Evolutionary conservation across 345 rosid species (phyloP).

Genomic region (Cardiospermum halicacabum): DNA sequence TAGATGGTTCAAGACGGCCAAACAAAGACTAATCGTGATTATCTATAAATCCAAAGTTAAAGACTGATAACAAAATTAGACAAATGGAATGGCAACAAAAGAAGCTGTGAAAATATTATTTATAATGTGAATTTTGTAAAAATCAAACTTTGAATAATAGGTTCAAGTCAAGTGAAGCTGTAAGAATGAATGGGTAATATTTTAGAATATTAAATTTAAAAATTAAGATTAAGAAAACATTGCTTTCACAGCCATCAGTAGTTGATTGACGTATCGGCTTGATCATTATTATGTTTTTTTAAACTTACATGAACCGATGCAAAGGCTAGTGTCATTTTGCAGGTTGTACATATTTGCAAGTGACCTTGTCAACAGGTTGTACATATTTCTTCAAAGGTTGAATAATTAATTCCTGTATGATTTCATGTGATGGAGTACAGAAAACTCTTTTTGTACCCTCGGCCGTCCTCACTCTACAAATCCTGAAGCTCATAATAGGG

Average conservation of each 20-base stretch:
- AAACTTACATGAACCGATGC: background rate
- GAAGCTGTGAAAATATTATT: no score
- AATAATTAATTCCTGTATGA: background rate
- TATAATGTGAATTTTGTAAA: background rate
- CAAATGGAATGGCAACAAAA: slow-evolving; percentile 43
- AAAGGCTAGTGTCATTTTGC: slow-evolving; percentile 10
- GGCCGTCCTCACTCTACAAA: background rate
- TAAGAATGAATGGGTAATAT: background rate
- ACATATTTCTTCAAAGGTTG: background rate
- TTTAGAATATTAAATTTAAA: background rate
- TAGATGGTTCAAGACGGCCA: slow-evolving; percentile 29
- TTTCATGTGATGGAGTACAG: background rate
- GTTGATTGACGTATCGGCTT: slow-evolving; percentile 13
- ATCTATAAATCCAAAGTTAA: background rate
- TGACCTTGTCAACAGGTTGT: slow-evolving; percentile 10
- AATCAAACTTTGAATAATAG: background rate
- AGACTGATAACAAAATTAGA: slow-evolving; percentile 15
- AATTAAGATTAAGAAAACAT: background rate
- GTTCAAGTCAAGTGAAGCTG: no score
- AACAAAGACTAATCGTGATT: background rate
- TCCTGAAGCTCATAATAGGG: background rate
- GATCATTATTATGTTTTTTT: background rate
- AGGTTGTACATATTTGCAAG: background rate
- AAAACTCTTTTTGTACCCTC: background rate
- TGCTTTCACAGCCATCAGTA: slow-evolving; percentile 6